Percentiles rank a stretch among this genome's conserved stretches.
phyloP scores from a whole-genome alignment of 495 filamentous ascomycete genomes.

The Sabuloglossum arenarium region DNA sequence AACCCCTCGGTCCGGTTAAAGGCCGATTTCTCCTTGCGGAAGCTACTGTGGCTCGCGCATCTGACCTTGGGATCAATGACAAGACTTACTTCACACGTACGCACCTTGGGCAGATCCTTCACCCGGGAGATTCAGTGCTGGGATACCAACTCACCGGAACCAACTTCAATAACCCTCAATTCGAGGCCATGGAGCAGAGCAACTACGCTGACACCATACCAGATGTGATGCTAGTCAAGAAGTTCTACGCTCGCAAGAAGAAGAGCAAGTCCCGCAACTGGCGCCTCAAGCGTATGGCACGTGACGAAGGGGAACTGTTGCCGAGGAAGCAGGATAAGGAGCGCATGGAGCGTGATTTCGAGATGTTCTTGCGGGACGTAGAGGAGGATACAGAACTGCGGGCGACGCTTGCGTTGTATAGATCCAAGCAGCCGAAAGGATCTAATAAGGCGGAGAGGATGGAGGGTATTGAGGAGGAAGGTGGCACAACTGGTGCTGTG shows the following conservation, averaged over 20 bases:
- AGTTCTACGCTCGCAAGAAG: constrained; percentile 71
- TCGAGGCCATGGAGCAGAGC: constrained; percentile 56
- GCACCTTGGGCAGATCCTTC: constrained; percentile 71
- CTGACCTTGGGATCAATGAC: constrained; percentile 77
- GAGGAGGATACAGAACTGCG: constrained; percentile 87
- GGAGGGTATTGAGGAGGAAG: constrained; percentile 22
- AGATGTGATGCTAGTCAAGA: constrained; percentile 91
- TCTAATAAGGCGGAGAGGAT: constrained; percentile 15
- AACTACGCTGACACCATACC: constrained; percentile 54
- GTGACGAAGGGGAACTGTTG: constrained; percentile 64
- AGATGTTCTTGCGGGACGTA: constrained; percentile 90
- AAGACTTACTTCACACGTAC: constrained; percentile 71
- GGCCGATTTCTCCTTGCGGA: constrained; percentile 74
- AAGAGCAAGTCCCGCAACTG: constrained; percentile 67
- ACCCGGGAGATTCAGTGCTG: constrained; percentile 77
- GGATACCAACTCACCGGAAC: constrained; percentile 76
- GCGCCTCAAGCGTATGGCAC: constrained; percentile 83
- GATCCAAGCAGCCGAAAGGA: constrained; percentile 26
- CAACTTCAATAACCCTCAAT: constrained; percentile 75
- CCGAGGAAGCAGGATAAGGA: constrained; percentile 65
- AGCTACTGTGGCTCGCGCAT: constrained; percentile 64
- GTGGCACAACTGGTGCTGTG: constrained; percentile 22
- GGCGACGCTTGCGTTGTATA: constrained; percentile 67
- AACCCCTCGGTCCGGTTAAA: constrained; percentile 48
- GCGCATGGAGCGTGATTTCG: constrained; percentile 73